A percentile compares a stretch with the other conserved stretches of the same genome.
Conservation (phyloP, 83 land plant genomes). For the Larix sibirica region DNA sequence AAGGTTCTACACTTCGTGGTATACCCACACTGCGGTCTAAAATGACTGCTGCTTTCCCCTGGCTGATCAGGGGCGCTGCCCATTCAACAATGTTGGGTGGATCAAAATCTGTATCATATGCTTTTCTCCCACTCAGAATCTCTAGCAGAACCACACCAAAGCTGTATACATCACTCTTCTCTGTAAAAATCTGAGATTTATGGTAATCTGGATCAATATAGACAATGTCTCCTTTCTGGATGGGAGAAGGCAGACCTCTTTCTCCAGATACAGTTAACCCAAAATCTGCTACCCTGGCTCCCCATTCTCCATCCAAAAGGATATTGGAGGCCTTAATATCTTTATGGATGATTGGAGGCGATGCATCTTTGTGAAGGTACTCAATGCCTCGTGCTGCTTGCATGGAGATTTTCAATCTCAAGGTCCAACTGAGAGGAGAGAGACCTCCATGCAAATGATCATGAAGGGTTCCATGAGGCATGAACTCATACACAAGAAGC, state of each 20-base stretch:
- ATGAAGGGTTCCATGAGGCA: constrained; percentile 71
- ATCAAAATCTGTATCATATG: constrained; percentile 39
- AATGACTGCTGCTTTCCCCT: constrained; percentile 46
- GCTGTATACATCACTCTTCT: constrained; percentile 60
- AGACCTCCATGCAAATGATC: constrained; percentile 74
- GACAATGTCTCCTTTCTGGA: constrained; percentile 17
- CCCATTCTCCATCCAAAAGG: constrained; percentile 68
- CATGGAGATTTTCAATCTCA: constrained; percentile 51
- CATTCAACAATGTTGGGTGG: constrained; percentile 58
- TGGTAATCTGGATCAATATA: constrained; percentile 41
- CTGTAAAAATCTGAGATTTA: constrained; percentile 28
- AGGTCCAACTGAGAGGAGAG: constrained; percentile 54
- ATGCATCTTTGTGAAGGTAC: constrained; percentile 68
- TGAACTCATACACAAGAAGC: constrained; percentile 75
- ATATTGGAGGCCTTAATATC: constrained; percentile 77
- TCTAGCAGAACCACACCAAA: constrained; percentile 78
- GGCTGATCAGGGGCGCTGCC: constrained; percentile 48
- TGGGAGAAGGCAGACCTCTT: constrained; percentile 13
- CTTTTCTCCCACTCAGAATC: constrained; percentile 63
- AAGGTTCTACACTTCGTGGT: constrained; percentile 66
- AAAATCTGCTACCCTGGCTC: constrained; percentile 71
- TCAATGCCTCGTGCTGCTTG: constrained; percentile 76
- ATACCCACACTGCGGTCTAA: constrained; percentile 45
- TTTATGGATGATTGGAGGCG: constrained; percentile 62
- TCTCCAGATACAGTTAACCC: constrained; percentile 38